Evolutionary conservation across 495 filamentous ascomycete species (phyloP).

Genomic region (Aspergillus carlsbadensis): DNA sequence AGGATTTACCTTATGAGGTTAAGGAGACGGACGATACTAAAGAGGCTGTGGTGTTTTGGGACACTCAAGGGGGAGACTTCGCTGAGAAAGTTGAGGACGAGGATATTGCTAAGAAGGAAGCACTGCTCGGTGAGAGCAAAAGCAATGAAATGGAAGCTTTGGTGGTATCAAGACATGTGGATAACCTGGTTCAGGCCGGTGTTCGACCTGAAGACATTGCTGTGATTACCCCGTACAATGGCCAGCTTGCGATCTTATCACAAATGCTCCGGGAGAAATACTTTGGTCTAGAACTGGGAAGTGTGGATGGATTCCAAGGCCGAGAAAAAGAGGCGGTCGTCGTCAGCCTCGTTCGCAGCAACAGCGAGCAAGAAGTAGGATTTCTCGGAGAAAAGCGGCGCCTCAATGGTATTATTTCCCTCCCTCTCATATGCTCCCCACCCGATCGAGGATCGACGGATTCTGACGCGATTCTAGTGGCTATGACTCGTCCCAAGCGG

Average conservation of each 20-base stretch:
- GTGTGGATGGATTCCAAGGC: conserved; percentile 96
- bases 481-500: conserved; percentile 90
- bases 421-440: neutral
- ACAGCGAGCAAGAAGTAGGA: conserved; percentile 80
- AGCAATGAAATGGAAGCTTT: conserved; percentile 90
- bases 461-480: conserved; percentile 55
- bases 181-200: conserved; percentile 71
- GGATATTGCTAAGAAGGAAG: conserved; percentile 48
- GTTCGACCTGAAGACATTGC: conserved; percentile 81
- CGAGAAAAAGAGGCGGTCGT: conserved; percentile 96
- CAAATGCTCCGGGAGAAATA: conserved; percentile 73
- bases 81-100: conserved; percentile 59
- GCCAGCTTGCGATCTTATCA: conserved; percentile 79
- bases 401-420: conserved; percentile 71
- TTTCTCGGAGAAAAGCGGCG: conserved; percentile 92
- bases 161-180: conserved; percentile 74
- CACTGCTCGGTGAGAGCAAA: conserved; percentile 78
- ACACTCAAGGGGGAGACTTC: conserved; percentile 94
- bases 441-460: neutral
- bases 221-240: conserved; percentile 94
- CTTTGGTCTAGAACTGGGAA: conserved; percentile 84
- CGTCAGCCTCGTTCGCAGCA: conserved; percentile 87
- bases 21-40: conserved; percentile 81
- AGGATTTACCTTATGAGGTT: conserved; percentile 75
- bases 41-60: conserved; percentile 88